Percentiles rank a stretch among this genome's conserved stretches.
Evolutionary conservation across 495 filamentous ascomycete genomes (phyloP).

Genomic region (Penicillium ucsense): DNA sequence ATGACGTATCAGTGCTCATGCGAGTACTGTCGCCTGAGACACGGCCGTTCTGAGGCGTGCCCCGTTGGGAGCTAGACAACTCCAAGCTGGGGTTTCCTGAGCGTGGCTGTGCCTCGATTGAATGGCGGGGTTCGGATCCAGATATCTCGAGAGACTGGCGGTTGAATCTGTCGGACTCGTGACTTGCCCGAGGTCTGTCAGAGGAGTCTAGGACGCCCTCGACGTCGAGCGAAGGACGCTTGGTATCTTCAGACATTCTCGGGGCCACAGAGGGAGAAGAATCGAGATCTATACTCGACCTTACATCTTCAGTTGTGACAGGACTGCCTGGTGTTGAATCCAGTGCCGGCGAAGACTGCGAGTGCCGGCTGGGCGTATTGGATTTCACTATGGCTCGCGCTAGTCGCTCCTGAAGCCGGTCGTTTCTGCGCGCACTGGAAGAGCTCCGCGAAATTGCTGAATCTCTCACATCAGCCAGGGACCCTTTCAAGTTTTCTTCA

Average conservation of each 20-base stretch:
- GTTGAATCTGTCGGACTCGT: constrained; percentile 23
- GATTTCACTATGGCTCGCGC: constrained; percentile 53
- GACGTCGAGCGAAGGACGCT: constrained; percentile 6
- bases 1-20: constrained; percentile 5
- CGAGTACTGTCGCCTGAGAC: constrained; percentile 9
- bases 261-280: constrained; percentile 13
- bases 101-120: neutral
- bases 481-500: neutral
- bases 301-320: constrained; percentile 23
- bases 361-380: constrained; percentile 19
- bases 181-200: constrained; percentile 15
- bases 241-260: constrained; percentile 9
- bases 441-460: constrained; percentile 44
- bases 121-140: constrained; percentile 3
- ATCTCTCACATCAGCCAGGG: constrained; percentile 11
- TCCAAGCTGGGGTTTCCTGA: constrained; percentile 5
- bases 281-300: constrained; percentile 32
- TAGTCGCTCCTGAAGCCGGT: constrained; percentile 76
- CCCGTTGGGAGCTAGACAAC: constrained; percentile 3
- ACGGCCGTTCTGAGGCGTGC: neutral
- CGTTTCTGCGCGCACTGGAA: constrained; percentile 49
- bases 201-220: constrained; percentile 1
- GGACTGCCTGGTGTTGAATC: constrained; percentile 27
- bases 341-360: constrained; percentile 26
- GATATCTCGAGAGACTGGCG: constrained; percentile 24